Percentiles rank a stretch among this genome's conserved stretches.
Evolutionary conservation across 176 grass and related monocot genomes (phyloP).

Genomic region (Oryza australiensis): DNA sequence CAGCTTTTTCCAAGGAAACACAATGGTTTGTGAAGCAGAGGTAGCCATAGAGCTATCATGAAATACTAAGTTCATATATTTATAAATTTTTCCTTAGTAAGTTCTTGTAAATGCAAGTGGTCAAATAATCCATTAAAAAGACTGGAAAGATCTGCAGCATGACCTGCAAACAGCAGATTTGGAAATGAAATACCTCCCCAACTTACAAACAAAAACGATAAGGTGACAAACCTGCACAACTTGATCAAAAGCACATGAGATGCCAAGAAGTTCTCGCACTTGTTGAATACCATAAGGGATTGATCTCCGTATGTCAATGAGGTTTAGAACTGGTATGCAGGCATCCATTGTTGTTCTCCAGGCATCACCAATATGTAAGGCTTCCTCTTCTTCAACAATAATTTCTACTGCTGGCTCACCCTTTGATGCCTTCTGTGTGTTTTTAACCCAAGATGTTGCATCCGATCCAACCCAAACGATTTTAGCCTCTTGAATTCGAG

Average conservation of each 20-base stretch:
- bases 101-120: neutral
- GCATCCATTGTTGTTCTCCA: conserved; percentile 89
- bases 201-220: conserved; percentile 4
- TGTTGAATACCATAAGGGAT: conserved; percentile 86
- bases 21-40: neutral
- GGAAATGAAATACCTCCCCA: neutral
- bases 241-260: conserved; percentile 98
- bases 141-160: neutral
- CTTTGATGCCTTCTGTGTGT: conserved; percentile 46
- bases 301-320: conserved; percentile 79
- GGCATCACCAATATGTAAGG: conserved; percentile 65
- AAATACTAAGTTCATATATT: neutral
- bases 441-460: conserved; percentile 67
- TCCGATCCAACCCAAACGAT: conserved; percentile 83
- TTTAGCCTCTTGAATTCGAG: conserved; percentile 73
- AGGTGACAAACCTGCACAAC: conserved; percentile 66
- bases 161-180: neutral
- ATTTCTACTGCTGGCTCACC: conserved; percentile 84
- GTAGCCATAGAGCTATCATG: neutral
- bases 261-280: conserved; percentile 81
- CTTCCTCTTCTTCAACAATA: conserved; percentile 65
- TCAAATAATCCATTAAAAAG: conserved; percentile 6
- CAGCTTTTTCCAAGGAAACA: neutral
- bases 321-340: conserved; percentile 81
- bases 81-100: neutral